Base-by-base conservation (phyloP, 352 stramenopile genomes). In the Pythium sp. region DNA sequence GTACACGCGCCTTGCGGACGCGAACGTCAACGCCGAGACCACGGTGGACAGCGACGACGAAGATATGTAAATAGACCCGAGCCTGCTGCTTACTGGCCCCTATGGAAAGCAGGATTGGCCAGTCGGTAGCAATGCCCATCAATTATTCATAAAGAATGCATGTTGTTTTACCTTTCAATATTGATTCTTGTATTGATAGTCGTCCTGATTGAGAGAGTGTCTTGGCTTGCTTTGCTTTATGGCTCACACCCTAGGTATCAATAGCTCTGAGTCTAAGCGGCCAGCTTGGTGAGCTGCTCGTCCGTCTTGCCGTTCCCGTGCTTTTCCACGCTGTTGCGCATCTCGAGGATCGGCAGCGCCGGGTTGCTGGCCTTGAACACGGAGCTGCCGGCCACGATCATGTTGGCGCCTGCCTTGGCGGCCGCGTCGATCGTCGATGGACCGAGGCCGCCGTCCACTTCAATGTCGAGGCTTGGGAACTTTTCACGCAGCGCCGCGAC, bases 341-440 rank as follows among this genome's bases (percentile, higher is more conserved):
- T 82, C 46, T 86, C 72, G 26, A 87, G 58, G 67, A 98, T 98
- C 34, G 86, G 81, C 20, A 59, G 66, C 7, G 77, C 83, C 22
- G 89, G 84, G 62, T 97, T 75, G 0, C 56, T 68, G 1, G 90
- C 85, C 47, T 90, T 91, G 73, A 98, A 99, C 43, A 99, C 91
- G 8, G 94, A 98, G 60, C 90, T 98, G 26, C 95, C 97, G 9
- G 96, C 96, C 14, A 99, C 97, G 72, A 99, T 98, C 76, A 98
- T 95, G 75, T 99, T 99, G 9, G 97, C 97, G 22, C 97, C 97
- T 15, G 97, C 96, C 67, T 92, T 89, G 34, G 95, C 94, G 8
- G 95, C 97, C 5, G 77, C 84, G 58, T 98, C 95, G 72, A 99
- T 97, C 9, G 97, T 99, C 32, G 86, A 87, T 3, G 93, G 94